Conservation (phyloP, 2,329 filamentous ascomycete species). For the Aspergillus latus region DNA sequence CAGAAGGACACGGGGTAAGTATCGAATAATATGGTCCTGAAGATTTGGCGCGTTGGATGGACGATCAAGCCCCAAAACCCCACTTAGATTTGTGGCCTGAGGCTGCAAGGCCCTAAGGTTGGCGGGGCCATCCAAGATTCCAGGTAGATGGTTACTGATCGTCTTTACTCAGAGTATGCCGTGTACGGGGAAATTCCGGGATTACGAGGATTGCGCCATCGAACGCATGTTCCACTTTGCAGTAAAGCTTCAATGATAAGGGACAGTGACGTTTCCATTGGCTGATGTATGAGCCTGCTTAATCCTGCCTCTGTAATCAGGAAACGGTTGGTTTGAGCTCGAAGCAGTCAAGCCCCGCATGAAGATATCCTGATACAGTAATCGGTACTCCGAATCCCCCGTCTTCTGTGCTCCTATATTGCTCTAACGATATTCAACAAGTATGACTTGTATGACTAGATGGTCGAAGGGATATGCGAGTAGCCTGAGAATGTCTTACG, state of each 20-base stretch:
- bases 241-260: not conserved
- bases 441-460: not conserved
- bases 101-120: slow-evolving; percentile 17
- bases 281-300: not conserved
- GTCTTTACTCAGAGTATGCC: not conserved
- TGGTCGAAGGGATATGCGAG: not conserved
- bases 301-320: not conserved
- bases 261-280: not conserved
- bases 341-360: not conserved
- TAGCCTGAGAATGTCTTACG: not conserved
- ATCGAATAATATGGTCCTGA: not conserved
- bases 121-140: slow-evolving; percentile 6
- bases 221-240: not conserved
- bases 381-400: not conserved
- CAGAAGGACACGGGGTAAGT: not conserved
- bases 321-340: not conserved
- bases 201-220: not conserved
- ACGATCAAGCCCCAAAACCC: slow-evolving; percentile 25
- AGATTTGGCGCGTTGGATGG: slow-evolving; percentile 10
- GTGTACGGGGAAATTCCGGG: not conserved
- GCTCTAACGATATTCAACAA: not conserved
- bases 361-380: not conserved
- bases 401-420: not conserved
- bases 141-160: not conserved
- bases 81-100: slow-evolving; percentile 19